These are phyloP conservation scores for Metschnikowia amazonensis DNA, from an alignment of 805 yeast genomes.

Conservation along the genomic window DNA sequence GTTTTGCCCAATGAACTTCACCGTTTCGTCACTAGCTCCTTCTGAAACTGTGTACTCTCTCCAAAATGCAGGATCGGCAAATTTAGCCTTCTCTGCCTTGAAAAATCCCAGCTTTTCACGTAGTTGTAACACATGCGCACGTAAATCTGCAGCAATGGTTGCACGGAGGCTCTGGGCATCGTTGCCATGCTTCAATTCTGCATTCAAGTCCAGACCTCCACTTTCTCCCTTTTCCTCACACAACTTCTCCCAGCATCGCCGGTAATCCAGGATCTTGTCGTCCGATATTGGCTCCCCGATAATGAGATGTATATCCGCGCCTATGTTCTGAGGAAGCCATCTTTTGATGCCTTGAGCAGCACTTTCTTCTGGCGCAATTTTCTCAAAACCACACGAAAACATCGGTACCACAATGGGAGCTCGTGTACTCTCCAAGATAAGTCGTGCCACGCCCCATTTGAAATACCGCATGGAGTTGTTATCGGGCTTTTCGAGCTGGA, in stretches of 20 bases:
- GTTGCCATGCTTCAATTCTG: conserved; percentile 57
- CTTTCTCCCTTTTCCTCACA: conserved; percentile 53
- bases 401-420: conserved; percentile 88
- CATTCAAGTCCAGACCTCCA: conserved; percentile 56
- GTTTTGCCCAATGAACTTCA: conserved; percentile 70
- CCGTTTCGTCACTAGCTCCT: conserved; percentile 65
- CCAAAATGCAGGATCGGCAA: conserved; percentile 75
- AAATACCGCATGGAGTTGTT: conserved; percentile 88
- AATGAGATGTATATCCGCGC: conserved; percentile 62
- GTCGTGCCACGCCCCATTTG: conserved; percentile 90
- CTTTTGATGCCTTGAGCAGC: conserved; percentile 54
- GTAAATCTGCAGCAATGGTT: conserved; percentile 61
- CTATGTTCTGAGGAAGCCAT: conserved; percentile 58
- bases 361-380: conserved; percentile 74
- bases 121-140: conserved; percentile 57
- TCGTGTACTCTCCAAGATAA: conserved; percentile 74
- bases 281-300: conserved; percentile 74
- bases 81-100: conserved; percentile 63
- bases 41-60: conserved; percentile 56
- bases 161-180: conserved; percentile 68
- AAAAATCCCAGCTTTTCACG: conserved; percentile 39
- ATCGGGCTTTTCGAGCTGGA: conserved; percentile 77
- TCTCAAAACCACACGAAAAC: conserved; percentile 80
- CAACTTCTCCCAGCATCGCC: conserved; percentile 66
- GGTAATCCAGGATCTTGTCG: conserved; percentile 50